phyloP scores from a whole-genome alignment of 140 eudicot genomes.

The Cichorium intybus region DNA sequence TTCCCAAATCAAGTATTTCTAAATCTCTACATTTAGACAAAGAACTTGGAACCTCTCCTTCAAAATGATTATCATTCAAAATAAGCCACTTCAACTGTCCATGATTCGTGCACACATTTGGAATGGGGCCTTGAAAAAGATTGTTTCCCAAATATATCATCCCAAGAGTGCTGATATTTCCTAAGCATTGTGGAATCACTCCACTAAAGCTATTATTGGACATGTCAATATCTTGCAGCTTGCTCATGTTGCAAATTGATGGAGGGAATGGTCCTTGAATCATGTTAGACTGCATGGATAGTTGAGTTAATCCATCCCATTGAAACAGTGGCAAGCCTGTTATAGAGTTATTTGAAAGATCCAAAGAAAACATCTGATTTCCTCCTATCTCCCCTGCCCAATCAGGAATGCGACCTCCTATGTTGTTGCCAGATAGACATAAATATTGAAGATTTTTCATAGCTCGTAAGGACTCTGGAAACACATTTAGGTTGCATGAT shows the following conservation, averaged over 20 bases:
- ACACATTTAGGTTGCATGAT: constrained; percentile 10
- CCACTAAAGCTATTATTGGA: constrained; percentile 22
- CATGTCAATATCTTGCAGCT: background rate
- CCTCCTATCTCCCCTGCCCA: background rate
- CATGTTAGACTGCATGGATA: constrained; percentile 14
- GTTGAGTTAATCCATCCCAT: background rate
- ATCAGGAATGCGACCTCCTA: constrained; percentile 12
- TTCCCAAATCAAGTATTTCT: constrained; percentile 9
- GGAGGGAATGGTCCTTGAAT: constrained; percentile 22
- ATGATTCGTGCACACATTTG: background rate
- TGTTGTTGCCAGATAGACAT: constrained; percentile 16
- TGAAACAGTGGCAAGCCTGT: background rate
- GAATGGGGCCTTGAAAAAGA: constrained; percentile 17
- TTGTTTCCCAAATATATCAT: constrained; percentile 12
- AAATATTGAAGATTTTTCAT: background rate
- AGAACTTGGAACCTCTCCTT: constrained; percentile 34
- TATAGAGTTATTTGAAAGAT: constrained; percentile 16
- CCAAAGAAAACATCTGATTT: background rate
- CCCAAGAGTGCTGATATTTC: background rate
- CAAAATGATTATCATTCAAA: constrained; percentile 30
- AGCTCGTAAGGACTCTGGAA: background rate
- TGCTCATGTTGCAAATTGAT: constrained; percentile 15
- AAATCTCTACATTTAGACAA: constrained; percentile 4
- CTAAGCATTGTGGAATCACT: constrained; percentile 13
- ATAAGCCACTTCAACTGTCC: constrained; percentile 13